Evolutionary conservation across 176 grass and related monocot species (phyloP), one percentile per base, ranked within the genome.

Genomic region (Bolboschoenus planiculmis): DNA sequence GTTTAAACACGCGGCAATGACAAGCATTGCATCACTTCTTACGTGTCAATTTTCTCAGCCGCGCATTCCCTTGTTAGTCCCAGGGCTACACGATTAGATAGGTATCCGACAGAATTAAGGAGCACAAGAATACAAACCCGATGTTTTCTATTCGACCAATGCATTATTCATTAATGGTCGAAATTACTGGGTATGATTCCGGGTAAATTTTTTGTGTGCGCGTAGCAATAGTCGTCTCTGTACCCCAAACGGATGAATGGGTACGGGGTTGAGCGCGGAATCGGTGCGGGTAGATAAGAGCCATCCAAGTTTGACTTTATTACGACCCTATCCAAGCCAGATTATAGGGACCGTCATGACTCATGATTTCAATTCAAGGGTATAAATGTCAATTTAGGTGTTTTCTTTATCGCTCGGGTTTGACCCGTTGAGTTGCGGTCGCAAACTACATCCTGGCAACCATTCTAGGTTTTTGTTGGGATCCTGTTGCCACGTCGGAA

Each of bases 11-110:
- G 56, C 64, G 24, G 56, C 26, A n/a, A 0, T 2, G 5, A n/a
- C 2, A 0, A 8, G 14, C 0, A 21, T 84, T 79, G 80, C 83
- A 90, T 78, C 83, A 87, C n/a, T n/a, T n/a, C n/a, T n/a, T n/a
- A n/a, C n/a, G n/a, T n/a, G n/a, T n/a, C n/a, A n/a, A n/a, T n/a
- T n/a, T n/a, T n/a, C n/a, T n/a, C n/a, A n/a, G n/a, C 31, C 42
- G 14, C 75, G 76, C 76, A 71, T 81, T 67, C 66, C 10, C n/a
- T 33, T 44, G 2, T 44, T 24, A 46, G 68, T 70, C 65, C 36
- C n/a, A 1, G 23, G 18, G 42, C 8, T 42, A 70, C 35, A 42
- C 21, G 42, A 15, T 11, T 39, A n/a, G n/a, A n/a, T 7, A 20
- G 7, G 35, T 21, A 37, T 9, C 35, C n/a, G n/a, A n/a, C n/a